Conservation (phyloP, 768 basidiomycete genomes). For the Russula griseocarnosa region DNA sequence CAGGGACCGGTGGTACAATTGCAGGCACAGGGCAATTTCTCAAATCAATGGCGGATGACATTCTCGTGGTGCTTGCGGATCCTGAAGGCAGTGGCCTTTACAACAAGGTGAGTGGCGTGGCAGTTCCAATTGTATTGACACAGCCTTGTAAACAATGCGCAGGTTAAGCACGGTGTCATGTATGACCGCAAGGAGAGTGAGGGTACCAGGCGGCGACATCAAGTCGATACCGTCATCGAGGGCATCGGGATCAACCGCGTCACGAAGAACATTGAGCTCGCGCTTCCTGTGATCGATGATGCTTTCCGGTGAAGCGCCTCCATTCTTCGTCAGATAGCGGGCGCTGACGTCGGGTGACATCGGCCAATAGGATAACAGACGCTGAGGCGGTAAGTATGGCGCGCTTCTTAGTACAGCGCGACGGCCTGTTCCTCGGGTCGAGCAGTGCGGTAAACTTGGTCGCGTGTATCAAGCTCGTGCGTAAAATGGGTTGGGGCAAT, state of each 20-base stretch:
- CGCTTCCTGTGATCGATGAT: constrained; percentile 80
- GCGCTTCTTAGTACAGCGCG: constrained; percentile 82
- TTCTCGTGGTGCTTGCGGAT: constrained; percentile 77
- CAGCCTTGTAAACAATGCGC: not conserved
- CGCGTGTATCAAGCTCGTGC: constrained; percentile 79
- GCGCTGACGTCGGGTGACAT: constrained; percentile 18
- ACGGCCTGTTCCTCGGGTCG: constrained; percentile 93
- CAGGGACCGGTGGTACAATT: constrained; percentile 92
- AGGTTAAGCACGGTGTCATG: constrained; percentile 93
- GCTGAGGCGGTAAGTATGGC: constrained; percentile 96
- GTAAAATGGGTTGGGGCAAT: constrained; percentile 61
- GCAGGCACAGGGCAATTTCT: constrained; percentile 79
- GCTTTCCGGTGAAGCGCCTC: constrained; percentile 61
- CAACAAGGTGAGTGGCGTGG: constrained; percentile 62
- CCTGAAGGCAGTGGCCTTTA: constrained; percentile 93
- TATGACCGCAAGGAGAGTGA: constrained; percentile 90
- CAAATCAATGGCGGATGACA: constrained; percentile 63
- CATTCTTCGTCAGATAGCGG: constrained; percentile 8
- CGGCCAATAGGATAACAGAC: constrained; percentile 68
- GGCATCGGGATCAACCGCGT: constrained; percentile 92
- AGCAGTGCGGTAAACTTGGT: constrained; percentile 95
- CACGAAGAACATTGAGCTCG: constrained; percentile 86
- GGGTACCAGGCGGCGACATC: constrained; percentile 87
- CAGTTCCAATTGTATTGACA: not conserved
- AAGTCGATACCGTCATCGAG: constrained; percentile 95